phyloP scores from a whole-genome alignment of 352 stramenopile genomes.

The Thalassiosira hispida region DNA sequence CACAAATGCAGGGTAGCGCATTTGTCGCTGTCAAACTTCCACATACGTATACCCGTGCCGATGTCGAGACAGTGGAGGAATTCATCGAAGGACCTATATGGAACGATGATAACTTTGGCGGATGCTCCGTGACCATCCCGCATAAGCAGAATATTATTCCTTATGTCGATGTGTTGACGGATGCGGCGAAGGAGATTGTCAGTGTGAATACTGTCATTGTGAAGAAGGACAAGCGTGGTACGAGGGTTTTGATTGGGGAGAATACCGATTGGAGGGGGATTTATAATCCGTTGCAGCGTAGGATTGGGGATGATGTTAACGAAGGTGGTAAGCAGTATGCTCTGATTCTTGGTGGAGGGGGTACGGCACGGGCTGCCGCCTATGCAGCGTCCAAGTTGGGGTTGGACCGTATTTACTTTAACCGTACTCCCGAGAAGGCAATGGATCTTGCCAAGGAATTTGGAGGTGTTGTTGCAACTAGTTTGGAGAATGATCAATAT shows the following conservation, averaged over 20 bases:
- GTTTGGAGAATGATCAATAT: constrained; percentile 57
- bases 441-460: constrained; percentile 90
- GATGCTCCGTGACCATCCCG: constrained; percentile 96
- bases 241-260: constrained; percentile 88
- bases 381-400: constrained; percentile 85
- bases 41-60: constrained; percentile 89
- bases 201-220: constrained; percentile 97
- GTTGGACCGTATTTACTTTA: constrained; percentile 92
- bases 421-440: constrained; percentile 94
- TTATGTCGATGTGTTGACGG: constrained; percentile 91
- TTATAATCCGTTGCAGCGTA: constrained; percentile 88
- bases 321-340: constrained; percentile 54
- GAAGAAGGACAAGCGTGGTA: constrained; percentile 64
- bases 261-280: constrained; percentile 99
- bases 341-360: constrained; percentile 91
- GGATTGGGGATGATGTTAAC: constrained; percentile 63
- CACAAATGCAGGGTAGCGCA: constrained; percentile 95
- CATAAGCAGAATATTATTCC: constrained; percentile 95
- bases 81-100: constrained; percentile 84
- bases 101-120: constrained; percentile 88
- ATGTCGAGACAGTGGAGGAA: constrained; percentile 81
- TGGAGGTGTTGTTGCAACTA: constrained; percentile 80
- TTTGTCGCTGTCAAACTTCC: constrained; percentile 90
- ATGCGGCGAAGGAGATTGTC: constrained; percentile 94
- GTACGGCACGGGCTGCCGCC: constrained; percentile 92